Base-by-base conservation (phyloP, 139 green algal species). In the Micractinium sp. region DNA sequence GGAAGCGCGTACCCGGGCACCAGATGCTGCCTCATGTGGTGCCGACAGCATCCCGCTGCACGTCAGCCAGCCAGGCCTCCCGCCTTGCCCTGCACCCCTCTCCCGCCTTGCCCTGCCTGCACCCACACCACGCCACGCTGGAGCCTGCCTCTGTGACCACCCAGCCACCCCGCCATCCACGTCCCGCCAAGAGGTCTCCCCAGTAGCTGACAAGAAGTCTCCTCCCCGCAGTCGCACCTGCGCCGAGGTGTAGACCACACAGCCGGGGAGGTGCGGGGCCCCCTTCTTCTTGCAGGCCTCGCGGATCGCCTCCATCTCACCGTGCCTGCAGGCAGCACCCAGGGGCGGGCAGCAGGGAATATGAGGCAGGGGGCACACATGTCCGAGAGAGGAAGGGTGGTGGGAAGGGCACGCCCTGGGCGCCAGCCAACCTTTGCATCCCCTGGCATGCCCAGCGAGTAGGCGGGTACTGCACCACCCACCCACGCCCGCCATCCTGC, bases 241-340 rank as follows among this genome's bases (percentile, higher is more conserved):
- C 1, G 85, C 85, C 0, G 84, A 88, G 2, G 89, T 91, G 75
- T 91, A 91, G 18, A 91, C 31, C 33, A 90, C 73, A 60, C 89
- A 91, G 53, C 78, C 67, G 12, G 27, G 35, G 27, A 92, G 84
- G 78, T 90, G 85, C 7, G 77, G 85, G 35, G n/a, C 12, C 13
- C 85, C 85, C 66, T 60, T n/a, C 33, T 86, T 90, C 16, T 47
- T 66, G 80, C 87, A 90, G 23, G 87, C 87, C 71, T 74, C 63
- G 2, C 87, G 87, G 33, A 90, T 82, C 12, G 87, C 87, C 87
- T 87, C 66, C 66, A 90, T 74, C 67, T 90, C 87, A 25, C 87
- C 87, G 33, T 90, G 87, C 87, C 87, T 90, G 87, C 66, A 41
- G 12, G 38, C 41, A 56, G 81, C n/a, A n/a, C n/a, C 22, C 16